Evolutionary conservation across 805 yeast genomes (phyloP).

Genomic region (Starmerella asiatica): DNA sequence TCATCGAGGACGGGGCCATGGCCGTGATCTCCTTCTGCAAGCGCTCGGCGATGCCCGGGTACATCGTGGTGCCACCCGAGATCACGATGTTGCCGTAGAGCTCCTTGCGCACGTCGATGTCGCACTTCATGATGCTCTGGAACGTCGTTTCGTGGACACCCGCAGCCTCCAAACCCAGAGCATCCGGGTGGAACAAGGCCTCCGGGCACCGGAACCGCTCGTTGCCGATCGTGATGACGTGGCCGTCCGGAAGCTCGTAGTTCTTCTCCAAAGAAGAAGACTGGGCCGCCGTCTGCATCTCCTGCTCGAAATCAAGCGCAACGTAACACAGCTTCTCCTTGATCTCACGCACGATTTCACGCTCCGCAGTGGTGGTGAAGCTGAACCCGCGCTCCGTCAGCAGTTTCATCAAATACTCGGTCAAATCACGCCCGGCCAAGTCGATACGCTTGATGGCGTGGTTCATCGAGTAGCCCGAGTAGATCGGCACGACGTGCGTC

Average conservation of each 20-base stretch:
- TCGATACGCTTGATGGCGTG: conserved; percentile 98
- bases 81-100: conserved; percentile 97
- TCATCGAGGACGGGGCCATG: conserved; percentile 98
- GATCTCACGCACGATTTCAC: conserved; percentile 88
- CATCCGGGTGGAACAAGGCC: conserved; percentile 97
- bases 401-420: conserved; percentile 97
- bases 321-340: conserved; percentile 98
- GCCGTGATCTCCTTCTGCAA: conserved; percentile 99
- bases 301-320: conserved; percentile 98
- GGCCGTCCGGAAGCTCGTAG: conserved; percentile 99
- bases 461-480: conserved; percentile 98
- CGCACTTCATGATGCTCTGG: conserved; percentile 96
- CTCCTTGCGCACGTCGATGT: conserved; percentile 97
- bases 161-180: conserved; percentile 80
- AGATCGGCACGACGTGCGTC: conserved; percentile 99
- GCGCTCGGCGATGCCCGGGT: conserved; percentile 99
- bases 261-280: conserved; percentile 96
- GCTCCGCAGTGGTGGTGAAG: conserved; percentile 97
- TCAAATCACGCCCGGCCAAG: conserved; percentile 98
- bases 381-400: conserved; percentile 97
- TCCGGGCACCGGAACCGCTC: conserved; percentile 99
- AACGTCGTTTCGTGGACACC: conserved; percentile 98
- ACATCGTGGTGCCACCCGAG: conserved; percentile 99
- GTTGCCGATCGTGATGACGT: conserved; percentile 97
- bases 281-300: conserved; percentile 97